Base-by-base conservation (phyloP, 805 yeast genomes). In the Wickerhamiella siamensis region DNA sequence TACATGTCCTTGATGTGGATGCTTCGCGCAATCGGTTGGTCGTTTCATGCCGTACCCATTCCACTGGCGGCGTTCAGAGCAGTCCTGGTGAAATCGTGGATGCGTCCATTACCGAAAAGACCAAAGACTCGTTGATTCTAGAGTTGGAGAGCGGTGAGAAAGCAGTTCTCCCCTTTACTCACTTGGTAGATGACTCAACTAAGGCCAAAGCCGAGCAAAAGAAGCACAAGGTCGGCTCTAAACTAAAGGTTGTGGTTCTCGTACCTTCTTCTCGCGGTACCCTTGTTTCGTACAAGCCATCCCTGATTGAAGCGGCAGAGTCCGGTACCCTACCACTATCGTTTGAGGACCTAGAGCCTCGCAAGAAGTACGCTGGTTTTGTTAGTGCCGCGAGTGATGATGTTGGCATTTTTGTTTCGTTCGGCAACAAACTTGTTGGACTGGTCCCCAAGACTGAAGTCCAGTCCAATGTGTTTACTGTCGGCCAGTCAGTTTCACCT, bases 381-480 rank as follows among this genome's bases (percentile, higher is more conserved):
- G 74, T 88, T 32, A 79, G 75, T 50, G 77, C 86, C 16, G 74
- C 79, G 16, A 82, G 93, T n/a, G 42, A 43, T 6, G 70, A 69
- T 36, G 70, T 70, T 56, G 97, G 97, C 49, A 66, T 84, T 10
- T 88, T 88, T 57, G 80, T 88, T 44, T 72, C 79, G 0, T 88
- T 88, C 60, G 83, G 78, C 43, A 79, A 81, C 48, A 73, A 71
- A 41, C 71, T 88, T 48, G 82, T 83, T 26, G 97, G 96, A 40
- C 69, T 88, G 48, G 80, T 84, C 3, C 70, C 83, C 46, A 81
- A 87, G 43, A 75, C 78, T 54, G 50, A 52, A 16, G 38, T 54
- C 31, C 74, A 69, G 9, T 39, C 42, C 3, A 65, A 69, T 31
- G 64, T 66, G 20, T 87, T 75, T 54, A 65, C 66, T 51, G 65